These are phyloP conservation scores for Halophytophthora batemanensis DNA, from an alignment of 352 stramenopile genomes.

Conservation along the genomic window DNA sequence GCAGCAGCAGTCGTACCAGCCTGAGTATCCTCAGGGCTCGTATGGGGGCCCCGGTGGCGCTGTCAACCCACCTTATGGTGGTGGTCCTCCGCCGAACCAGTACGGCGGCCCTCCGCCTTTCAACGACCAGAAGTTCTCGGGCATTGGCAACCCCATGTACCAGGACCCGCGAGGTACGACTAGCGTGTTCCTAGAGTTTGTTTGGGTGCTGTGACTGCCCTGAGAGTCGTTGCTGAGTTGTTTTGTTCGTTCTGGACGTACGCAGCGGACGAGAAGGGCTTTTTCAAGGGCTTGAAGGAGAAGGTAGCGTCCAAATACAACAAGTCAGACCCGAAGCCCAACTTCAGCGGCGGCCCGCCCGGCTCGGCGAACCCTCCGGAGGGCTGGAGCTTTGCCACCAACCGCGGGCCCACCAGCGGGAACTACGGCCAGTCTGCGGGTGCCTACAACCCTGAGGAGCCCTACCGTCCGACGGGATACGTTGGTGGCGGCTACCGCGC, in stretches of 20 bases:
- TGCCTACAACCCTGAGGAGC: constrained; percentile 80
- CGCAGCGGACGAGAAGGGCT: constrained; percentile 76
- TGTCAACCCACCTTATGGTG: constrained; percentile 34
- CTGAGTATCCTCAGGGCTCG: constrained; percentile 40
- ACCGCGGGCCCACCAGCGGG: constrained; percentile 74
- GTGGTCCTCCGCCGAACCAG: constrained; percentile 24
- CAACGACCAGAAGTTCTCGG: constrained; percentile 84
- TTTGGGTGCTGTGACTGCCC: not conserved
- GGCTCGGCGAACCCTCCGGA: constrained; percentile 70
- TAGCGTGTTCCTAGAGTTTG: not conserved
- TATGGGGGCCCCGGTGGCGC: constrained; percentile 39
- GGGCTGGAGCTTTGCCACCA: constrained; percentile 83
- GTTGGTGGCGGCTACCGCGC: constrained; percentile 47
- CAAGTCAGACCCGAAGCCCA: constrained; percentile 60
- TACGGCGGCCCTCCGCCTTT: constrained; percentile 52
- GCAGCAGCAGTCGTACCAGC: constrained; percentile 36
- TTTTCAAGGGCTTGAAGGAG: constrained; percentile 85
- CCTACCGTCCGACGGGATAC: constrained; percentile 59
- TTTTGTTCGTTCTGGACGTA: not conserved
- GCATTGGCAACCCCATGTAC: constrained; percentile 95
- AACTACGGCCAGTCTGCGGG: constrained; percentile 49
- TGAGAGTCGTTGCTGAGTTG: not conserved
- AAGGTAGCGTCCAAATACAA: constrained; percentile 79
- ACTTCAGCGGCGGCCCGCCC: constrained; percentile 54
- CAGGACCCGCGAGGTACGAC: constrained; percentile 75